A percentile compares a stretch with the other conserved stretches of the same genome.
phyloP scores from a whole-genome alignment of 352 stramenopile genomes.

The Globisporangium viniferum region DNA sequence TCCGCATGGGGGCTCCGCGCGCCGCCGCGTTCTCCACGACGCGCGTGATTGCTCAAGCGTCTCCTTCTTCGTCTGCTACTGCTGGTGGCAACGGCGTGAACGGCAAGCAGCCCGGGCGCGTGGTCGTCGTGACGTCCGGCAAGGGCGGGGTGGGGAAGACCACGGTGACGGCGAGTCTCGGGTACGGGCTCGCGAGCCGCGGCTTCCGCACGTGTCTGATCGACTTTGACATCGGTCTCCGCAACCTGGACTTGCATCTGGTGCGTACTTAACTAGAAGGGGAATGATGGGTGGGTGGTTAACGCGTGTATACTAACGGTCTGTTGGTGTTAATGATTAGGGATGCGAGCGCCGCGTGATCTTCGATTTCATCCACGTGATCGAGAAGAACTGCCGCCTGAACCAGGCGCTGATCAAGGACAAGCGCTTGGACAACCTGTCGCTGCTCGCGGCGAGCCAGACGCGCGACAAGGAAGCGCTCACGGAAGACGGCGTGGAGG shows the following conservation, averaged over 20 bases:
- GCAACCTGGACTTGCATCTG: conserved; percentile 92
- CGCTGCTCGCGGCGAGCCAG: conserved; percentile 87
- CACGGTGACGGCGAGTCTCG: conserved; percentile 85
- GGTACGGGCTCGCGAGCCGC: conserved; percentile 78
- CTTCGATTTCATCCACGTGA: conserved; percentile 94
- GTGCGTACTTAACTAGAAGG: conserved; percentile 7
- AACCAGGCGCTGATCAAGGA: conserved; percentile 90
- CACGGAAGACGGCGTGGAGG: conserved; percentile 85
- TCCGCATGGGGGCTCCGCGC: neutral
- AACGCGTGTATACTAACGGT: neutral
- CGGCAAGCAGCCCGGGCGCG: conserved; percentile 33
- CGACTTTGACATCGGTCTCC: conserved; percentile 93
- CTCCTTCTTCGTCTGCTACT: neutral
- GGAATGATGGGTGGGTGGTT: neutral
- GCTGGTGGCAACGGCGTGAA: neutral
- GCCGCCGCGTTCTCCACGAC: conserved; percentile 8
- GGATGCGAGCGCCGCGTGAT: conserved; percentile 91
- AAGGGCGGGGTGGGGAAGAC: conserved; percentile 94
- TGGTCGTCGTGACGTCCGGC: conserved; percentile 90
- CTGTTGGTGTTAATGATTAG: conserved; percentile 5
- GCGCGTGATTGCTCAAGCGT: neutral
- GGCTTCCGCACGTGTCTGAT: conserved; percentile 90
- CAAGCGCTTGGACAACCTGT: conserved; percentile 83
- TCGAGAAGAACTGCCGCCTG: conserved; percentile 88
- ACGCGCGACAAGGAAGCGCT: conserved; percentile 90